Evolutionary conservation across 2,329 filamentous ascomycete species (phyloP).

Genomic region (Nothopassalora personata): DNA sequence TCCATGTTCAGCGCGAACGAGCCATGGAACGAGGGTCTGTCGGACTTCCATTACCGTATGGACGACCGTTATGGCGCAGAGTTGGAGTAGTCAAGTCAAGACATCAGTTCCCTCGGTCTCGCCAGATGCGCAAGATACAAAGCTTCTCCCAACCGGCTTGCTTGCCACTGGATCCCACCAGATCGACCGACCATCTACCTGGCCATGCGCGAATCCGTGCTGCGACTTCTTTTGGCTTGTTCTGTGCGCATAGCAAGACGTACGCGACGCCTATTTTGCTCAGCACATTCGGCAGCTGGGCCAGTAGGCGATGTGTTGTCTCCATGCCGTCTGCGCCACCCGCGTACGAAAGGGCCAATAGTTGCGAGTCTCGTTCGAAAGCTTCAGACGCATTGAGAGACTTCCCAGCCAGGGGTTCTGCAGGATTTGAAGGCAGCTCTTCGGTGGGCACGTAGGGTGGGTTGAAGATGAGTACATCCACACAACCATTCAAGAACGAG

Average conservation of each 20-base stretch:
- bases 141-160: slow-evolving; percentile 92
- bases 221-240: slow-evolving; percentile 70
- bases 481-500: slow-evolving; percentile 52
- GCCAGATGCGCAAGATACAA: slow-evolving; percentile 82
- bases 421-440: slow-evolving; percentile 42
- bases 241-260: slow-evolving; percentile 83
- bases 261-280: slow-evolving; percentile 72
- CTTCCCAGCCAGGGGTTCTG: slow-evolving; percentile 5
- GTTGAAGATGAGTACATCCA: slow-evolving; percentile 92
- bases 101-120: slow-evolving; percentile 26
- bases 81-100: slow-evolving; percentile 16
- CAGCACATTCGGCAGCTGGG: slow-evolving; percentile 61
- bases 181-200: slow-evolving; percentile 66
- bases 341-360: slow-evolving; percentile 81
- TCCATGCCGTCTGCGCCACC: slow-evolving; percentile 92
- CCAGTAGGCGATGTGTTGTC: slow-evolving; percentile 74
- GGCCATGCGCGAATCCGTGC: slow-evolving; percentile 43
- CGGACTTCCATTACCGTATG: slow-evolving; percentile 27
- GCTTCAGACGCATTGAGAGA: slow-evolving; percentile 16
- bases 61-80: slow-evolving; percentile 19
- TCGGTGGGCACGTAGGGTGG: slow-evolving; percentile 92
- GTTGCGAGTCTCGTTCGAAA: slow-evolving; percentile 76
- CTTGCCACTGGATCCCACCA: slow-evolving; percentile 76
- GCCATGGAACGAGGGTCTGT: slow-evolving; percentile 32
- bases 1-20: slow-evolving; percentile 25